These are phyloP conservation scores for Epichloe typhina DNA, from an alignment of 2,329 filamentous ascomycete genomes.

Conservation along the genomic window DNA sequence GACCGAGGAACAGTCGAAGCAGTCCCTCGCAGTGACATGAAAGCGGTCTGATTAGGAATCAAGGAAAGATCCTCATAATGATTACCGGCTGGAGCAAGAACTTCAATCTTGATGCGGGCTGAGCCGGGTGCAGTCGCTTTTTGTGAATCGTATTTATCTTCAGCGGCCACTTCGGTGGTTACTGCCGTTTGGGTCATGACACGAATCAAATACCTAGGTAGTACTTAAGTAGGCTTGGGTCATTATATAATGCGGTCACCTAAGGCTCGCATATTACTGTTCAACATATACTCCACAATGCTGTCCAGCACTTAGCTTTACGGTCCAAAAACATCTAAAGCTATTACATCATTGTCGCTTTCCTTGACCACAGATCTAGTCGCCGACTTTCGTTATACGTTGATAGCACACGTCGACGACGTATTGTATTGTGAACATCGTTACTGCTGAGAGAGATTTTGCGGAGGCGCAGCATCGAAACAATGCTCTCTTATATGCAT, in stretches of 20 bases:
- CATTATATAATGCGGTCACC: no score
- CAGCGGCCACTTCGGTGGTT: no score
- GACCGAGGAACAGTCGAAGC: no score
- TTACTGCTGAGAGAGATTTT: slow-evolving; percentile 19
- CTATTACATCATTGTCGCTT: background rate
- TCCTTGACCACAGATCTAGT: background rate
- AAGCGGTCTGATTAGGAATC: no score
- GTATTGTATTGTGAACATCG: slow-evolving; percentile 11
- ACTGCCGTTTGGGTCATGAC: no score
- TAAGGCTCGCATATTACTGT: background rate
- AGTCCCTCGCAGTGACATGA: no score
- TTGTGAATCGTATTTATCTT: no score
- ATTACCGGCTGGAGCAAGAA: no score
- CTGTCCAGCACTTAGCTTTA: background rate
- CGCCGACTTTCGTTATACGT: slow-evolving; percentile 12
- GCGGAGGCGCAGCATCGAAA: slow-evolving; percentile 24
- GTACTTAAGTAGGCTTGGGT: no score
- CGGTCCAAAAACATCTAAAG: background rate
- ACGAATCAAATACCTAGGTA: no score
- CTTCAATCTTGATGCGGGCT: background rate
- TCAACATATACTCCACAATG: background rate
- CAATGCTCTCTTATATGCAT: slow-evolving; percentile 33
- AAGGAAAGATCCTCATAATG: no score
- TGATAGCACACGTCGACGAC: slow-evolving; percentile 14
- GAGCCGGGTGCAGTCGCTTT: background rate